Conservation (phyloP, 257 asterid species). For the Primulina huaijiensis region DNA sequence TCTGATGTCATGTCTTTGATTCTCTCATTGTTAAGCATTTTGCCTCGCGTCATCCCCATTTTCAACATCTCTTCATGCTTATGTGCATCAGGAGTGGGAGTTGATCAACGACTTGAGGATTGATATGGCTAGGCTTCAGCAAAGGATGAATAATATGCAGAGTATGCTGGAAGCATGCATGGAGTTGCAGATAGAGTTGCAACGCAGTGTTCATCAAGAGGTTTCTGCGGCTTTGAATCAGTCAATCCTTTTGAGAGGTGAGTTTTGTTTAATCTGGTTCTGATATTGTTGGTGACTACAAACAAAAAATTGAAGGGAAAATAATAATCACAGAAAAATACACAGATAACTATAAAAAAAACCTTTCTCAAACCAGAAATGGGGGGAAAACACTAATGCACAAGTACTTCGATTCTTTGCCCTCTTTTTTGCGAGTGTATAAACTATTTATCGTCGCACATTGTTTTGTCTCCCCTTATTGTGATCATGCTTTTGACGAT, state of each 20-base stretch:
- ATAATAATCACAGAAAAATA: not conserved
- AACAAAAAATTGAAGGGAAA: not conserved
- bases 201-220: slow-evolving; percentile 65
- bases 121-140: slow-evolving; percentile 78
- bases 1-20: not conserved
- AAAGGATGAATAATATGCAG: slow-evolving; percentile 75
- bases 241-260: slow-evolving; percentile 50
- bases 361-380: not conserved
- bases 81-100: slow-evolving; percentile 56
- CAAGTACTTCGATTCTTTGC: not conserved
- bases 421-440: not conserved
- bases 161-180: slow-evolving; percentile 81
- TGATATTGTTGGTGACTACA: not conserved
- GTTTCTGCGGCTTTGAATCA: slow-evolving; percentile 80
- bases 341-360: not conserved
- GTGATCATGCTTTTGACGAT: slow-evolving; percentile 6
- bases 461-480: not conserved
- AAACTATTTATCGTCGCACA: not conserved
- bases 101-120: slow-evolving; percentile 63
- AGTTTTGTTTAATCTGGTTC: not conserved
- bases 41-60: not conserved
- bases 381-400: not conserved
- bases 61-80: slow-evolving; percentile 1
- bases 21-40: not conserved
- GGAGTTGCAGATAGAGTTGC: slow-evolving; percentile 86